Evolutionary conservation across 2,329 filamentous ascomycete genomes (phyloP), one percentile per base, ranked within the genome.

Genomic region (Fusarium beomiforme): DNA sequence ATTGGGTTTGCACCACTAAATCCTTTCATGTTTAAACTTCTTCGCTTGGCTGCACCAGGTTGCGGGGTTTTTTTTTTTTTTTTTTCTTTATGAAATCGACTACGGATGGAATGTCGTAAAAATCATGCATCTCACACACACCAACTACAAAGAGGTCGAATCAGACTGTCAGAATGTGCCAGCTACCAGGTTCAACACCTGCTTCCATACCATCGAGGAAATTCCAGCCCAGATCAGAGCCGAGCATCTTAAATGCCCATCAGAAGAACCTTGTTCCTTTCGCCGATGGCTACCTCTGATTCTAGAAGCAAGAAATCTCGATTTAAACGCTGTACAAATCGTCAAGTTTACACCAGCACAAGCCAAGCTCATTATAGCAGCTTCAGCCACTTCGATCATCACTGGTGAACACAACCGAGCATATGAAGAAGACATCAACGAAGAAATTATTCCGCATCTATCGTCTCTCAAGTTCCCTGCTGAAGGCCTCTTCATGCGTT

Each of bases 211-310:
- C 29, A 17, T 39, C 24, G 17, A 50, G 10, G 50, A 59, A 21
- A 43, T 67, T 17, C 36, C 36, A 10, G 42, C 12, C 21, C 11
- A 53, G 8, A 21, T 44, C 23, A 59, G 31, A 16, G 19, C n/a
- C 19, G n/a, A 44, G 17, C 31, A 37, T 39, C 29, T 65, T 31
- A 43, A 24, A 6, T 37, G 13, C 11, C 61, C 64, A 14, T 60
- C 76, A 14, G 76, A 82, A 37, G 59, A 53, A 5, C 79, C 83
- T 1, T 83, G 81, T 59, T 77, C 73, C n/a, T 85, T 83, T 69
- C 69, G 75, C n/a, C 76, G 80, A 63, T 85, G 83, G 83, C 78
- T 83, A 3, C 75, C 79, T 1, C 66, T 85, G 7, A 82, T 85
- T 37, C 73, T 81, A 1, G 58, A 65, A 24, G 80, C 77, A 9